phyloP scores from a whole-genome alignment of 2,329 filamentous ascomycete genomes.

The Xylariaceae sp. region DNA sequence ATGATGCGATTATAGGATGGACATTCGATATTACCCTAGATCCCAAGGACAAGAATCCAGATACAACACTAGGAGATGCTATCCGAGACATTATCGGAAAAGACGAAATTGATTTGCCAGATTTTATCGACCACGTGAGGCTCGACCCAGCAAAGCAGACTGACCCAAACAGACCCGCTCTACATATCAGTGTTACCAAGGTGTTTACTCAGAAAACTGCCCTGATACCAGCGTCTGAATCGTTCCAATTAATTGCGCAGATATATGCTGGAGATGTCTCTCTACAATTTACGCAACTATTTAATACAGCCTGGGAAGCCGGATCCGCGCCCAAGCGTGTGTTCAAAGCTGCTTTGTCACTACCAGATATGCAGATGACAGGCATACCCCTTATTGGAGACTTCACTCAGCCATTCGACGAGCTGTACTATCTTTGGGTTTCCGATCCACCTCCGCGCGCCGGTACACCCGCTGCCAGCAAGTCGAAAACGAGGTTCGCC shows the following conservation, averaged over 20 bases:
- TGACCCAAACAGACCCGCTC: background rate
- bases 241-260: background rate
- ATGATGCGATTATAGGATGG: background rate
- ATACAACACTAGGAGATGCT: constrained; percentile 3
- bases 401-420: constrained; percentile 33
- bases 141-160: background rate
- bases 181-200: background rate
- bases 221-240: background rate
- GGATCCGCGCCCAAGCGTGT: constrained; percentile 1
- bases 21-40: background rate
- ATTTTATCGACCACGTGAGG: constrained; percentile 4
- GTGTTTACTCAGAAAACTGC: too few species aligned
- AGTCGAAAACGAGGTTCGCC: background rate
- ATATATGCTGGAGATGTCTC: background rate
- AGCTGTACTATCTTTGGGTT: constrained; percentile 32
- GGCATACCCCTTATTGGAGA: constrained; percentile 29
- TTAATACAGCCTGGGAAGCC: background rate
- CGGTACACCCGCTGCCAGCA: background rate
- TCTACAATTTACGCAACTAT: constrained; percentile 1
- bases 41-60: background rate
- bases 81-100: constrained; percentile 1
- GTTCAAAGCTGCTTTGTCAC: background rate
- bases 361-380: constrained; percentile 15
- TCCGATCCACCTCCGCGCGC: constrained; percentile 19
- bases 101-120: constrained; percentile 3